phyloP scores from a whole-genome alignment of 306 rosid genomes.

The Dalbergia cochinchinensis region DNA sequence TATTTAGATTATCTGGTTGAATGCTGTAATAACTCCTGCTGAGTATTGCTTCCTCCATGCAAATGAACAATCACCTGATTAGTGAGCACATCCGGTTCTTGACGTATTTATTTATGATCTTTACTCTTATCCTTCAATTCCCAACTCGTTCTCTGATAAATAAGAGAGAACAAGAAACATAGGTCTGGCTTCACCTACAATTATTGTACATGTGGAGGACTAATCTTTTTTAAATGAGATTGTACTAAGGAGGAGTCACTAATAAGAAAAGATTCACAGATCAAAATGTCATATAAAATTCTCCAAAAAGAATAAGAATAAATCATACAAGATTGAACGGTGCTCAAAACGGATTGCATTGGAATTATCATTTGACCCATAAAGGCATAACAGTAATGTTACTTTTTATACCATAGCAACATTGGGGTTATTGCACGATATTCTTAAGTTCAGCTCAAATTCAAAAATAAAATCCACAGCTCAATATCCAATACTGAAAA shows the following conservation, averaged over 20 bases:
- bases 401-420: neutral
- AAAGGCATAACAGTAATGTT: neutral
- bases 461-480: no score
- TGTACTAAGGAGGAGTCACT: no score
- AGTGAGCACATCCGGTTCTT: neutral
- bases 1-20: neutral
- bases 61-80: constrained; percentile 15
- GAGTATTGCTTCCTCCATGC: neutral
- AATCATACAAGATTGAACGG: no score
- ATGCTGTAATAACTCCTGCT: neutral
- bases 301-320: no score
- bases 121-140: neutral
- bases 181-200: neutral
- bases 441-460: no score
- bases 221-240: no score
- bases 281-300: no score
- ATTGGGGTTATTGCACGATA: neutral
- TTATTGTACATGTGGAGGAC: no score
- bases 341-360: no score
- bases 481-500: no score
- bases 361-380: no score
- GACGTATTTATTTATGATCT: neutral
- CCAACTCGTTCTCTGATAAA: neutral
- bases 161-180: neutral
- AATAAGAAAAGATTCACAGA: no score